Base-by-base conservation (phyloP, 2,329 filamentous ascomycete genomes). In the Aspergillus brasiliensis region DNA sequence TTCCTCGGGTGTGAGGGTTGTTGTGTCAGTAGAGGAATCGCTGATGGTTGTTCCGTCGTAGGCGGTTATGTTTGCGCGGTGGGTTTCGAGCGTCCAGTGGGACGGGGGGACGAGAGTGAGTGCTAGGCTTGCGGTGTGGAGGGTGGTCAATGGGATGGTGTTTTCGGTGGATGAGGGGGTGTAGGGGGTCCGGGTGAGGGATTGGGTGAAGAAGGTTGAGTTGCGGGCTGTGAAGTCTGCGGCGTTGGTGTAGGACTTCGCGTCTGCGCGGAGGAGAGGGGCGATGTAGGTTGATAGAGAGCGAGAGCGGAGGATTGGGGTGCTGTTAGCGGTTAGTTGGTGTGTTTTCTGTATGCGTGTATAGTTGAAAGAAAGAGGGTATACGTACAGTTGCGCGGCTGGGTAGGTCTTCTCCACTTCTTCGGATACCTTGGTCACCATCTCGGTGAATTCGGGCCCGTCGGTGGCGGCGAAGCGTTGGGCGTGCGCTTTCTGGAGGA, bases 401-500 rank as follows among this genome's bases (percentile, higher is more conserved):
- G 66, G 49, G 47, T 66, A 62, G 21, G 42, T 65, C 40, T 71
- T 63, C 62, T 71, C 54, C 2, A 72, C 74, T 21, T 57, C 65
- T 5, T 65, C 58, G 38, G 64, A 68, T n/a, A 78, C 67, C 48
- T 66, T 70, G 56, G 73, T 65, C 40, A 80, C 73, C 70, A 82
- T 75, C 37, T 75, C 66, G 13, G 78, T 67, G 56, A 78, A 75
- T 23, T 72, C 66, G 6, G 75, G 68, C 44, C 83, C 82, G 63
- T 80, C 78, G 21, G 71, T 72, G 46, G 78, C 68, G 38, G 81
- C 80, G 54, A 79, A 80, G 5, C 77, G 76, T 40, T 80, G 76
- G n/a, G 83, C 83, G 71, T 94, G 91, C 49, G 85, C 83, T 67
- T 85, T 86, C 70, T 97, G 91, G 51, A 98, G 84, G 73, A 88